phyloP scores from a whole-genome alignment of 179 eudicot species.

The Silene coronaria region DNA sequence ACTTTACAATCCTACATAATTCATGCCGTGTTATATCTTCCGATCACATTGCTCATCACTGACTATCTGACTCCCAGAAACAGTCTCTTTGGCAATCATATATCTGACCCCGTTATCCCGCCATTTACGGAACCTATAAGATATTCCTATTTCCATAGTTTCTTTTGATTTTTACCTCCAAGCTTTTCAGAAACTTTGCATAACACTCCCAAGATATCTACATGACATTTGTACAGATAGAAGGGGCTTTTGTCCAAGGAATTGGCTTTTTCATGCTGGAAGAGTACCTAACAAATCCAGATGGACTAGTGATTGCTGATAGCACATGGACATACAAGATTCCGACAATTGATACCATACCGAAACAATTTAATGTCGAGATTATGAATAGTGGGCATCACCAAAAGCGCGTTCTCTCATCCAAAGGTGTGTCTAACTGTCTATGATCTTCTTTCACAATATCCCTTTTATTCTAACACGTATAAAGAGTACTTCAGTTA shows the following conservation, averaged over 20 bases:
- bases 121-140: too few relatives aligned
- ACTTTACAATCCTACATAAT: background rate
- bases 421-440: slow-evolving; percentile 54
- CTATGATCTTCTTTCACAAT: background rate
- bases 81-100: background rate
- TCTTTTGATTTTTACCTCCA: background rate
- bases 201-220: background rate
- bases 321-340: slow-evolving; percentile 88
- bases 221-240: slow-evolving; percentile 41
- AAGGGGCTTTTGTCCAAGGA: slow-evolving; percentile 95
- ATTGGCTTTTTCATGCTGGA: slow-evolving; percentile 86
- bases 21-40: background rate
- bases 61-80: background rate
- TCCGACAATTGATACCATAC: slow-evolving; percentile 82
- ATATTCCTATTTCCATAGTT: background rate
- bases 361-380: slow-evolving; percentile 68
- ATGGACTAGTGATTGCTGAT: slow-evolving; percentile 59
- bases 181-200: background rate
- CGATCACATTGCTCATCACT: background rate
- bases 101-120: too few relatives aligned
- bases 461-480: too few relatives aligned
- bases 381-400: slow-evolving; percentile 75
- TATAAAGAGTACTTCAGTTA: too few relatives aligned
- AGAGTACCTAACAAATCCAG: slow-evolving; percentile 57
- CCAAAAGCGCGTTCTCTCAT: slow-evolving; percentile 77